Base-by-base conservation (phyloP, 2,329 filamentous ascomycete genomes). In the Diaporthe caulivora region DNA sequence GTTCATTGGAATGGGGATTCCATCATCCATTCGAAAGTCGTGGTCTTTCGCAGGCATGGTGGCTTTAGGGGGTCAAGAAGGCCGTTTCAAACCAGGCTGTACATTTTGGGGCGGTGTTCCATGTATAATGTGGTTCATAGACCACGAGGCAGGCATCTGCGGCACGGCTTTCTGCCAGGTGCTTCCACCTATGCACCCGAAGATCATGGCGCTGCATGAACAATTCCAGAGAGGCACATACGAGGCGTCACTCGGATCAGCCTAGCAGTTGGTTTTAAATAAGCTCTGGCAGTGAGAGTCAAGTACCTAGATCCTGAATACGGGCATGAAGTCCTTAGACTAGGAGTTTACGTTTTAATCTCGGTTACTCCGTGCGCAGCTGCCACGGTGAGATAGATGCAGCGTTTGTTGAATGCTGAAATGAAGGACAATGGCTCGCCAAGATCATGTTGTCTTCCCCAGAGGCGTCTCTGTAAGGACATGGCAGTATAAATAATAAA, bases 41-140 rank as follows among this genome's bases (percentile, higher is more conserved):
- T 80, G 78, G 78, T 75, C 73, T 42, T 76, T 80, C 24, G 78
- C 78, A 4, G 79, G 79, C 0, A 31, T 80, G 40, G 72, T 80
- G 21, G 76, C 74, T 2, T 79, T 79, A 53, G 75, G 78, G 9
- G 72, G 69, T 9, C 73, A 76, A 29, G 73, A 78, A 17, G 78
- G 78, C 1, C 70, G 77, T 8, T 78, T 79, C 42, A 62, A 67
- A 21, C 26, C 62, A 1, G 77, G 77, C 0, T 75, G 72, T 18
- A 72, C 74, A 8, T 67, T 77, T n/a, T 80, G 77, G 78, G 78
- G 69, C 18, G 79, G 78, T 1, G 76, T 75, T 18, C 72, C 77
- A 3, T 77, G 76, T 24, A 64, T 55, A 6, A 72, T 74, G 47
- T 80, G 79, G 79, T 80, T 78, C 31, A 80, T 80, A 58, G 79